These are phyloP conservation scores for Porcisia deanei DNA, from an alignment of 208 protist species.

Conservation along the genomic window DNA sequence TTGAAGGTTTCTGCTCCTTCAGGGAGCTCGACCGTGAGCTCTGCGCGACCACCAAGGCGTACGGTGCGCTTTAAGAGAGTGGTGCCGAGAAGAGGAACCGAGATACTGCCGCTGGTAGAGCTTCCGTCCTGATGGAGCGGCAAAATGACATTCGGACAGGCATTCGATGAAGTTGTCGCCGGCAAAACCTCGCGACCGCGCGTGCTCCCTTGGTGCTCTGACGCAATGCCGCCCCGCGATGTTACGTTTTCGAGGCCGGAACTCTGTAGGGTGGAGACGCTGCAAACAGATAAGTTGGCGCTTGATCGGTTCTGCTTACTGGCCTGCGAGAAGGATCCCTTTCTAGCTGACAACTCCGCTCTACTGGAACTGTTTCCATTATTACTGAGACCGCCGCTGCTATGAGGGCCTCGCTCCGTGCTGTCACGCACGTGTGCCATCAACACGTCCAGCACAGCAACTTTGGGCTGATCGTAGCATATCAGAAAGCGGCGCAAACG, in stretches of 20 bases:
- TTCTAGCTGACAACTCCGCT: neutral
- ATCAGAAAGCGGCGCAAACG: constrained; percentile 71
- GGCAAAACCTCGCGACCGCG: neutral
- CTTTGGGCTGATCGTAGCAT: constrained; percentile 41
- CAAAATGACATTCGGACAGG: neutral
- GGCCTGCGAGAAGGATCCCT: neutral
- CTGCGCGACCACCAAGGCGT: constrained; percentile 17
- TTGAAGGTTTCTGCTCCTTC: constrained; percentile 54
- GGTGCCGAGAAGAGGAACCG: neutral
- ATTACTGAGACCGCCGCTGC: neutral
- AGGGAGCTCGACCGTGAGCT: constrained; percentile 35
- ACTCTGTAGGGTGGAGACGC: neutral
- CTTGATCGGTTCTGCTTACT: neutral
- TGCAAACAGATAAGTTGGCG: neutral
- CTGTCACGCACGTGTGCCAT: constrained; percentile 59
- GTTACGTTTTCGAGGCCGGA: neutral
- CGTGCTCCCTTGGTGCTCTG: neutral
- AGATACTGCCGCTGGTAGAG: too few species aligned
- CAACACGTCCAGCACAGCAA: constrained; percentile 70
- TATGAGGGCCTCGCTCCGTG: constrained; percentile 22
- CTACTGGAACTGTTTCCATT: neutral
- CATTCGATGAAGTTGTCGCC: neutral
- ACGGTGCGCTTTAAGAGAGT: neutral
- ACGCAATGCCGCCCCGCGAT: neutral
- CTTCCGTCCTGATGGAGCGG: neutral